Percentiles rank a stretch among this genome's conserved stretches.
Evolutionary conservation across 75 land plant species (phyloP).

Genomic region (Pinus tabuliformis): DNA sequence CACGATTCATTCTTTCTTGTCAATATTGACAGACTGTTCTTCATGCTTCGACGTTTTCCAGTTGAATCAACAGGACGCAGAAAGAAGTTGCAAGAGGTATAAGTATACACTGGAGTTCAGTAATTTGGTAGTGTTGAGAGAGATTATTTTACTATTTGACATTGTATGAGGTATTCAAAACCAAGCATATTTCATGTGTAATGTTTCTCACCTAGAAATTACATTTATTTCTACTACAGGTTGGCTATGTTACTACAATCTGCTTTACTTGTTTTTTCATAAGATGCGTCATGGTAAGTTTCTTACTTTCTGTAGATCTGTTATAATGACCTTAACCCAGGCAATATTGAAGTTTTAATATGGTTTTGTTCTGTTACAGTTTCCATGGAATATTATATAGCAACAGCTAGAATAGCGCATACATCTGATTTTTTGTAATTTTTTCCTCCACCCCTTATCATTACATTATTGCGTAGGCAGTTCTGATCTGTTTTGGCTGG

Average conservation of each 20-base stretch:
- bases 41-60: slow-evolving; percentile 82
- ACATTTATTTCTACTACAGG: slow-evolving; percentile 33
- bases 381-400: not conserved
- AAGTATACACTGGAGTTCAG: slow-evolving; percentile 28
- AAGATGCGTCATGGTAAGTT: slow-evolving; percentile 90
- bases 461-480: not conserved
- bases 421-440: not conserved
- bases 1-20: not conserved
- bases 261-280: slow-evolving; percentile 89
- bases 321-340: not conserved
- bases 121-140: not conserved
- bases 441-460: not conserved
- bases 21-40: slow-evolving; percentile 51
- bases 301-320: not conserved
- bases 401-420: not conserved
- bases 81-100: slow-evolving; percentile 79
- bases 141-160: not conserved
- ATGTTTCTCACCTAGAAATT: not conserved
- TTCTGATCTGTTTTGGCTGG: not conserved
- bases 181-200: not conserved
- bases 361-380: not conserved
- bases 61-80: slow-evolving; percentile 85
- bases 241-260: slow-evolving; percentile 93
- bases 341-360: not conserved
- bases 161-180: not conserved